A percentile compares a stretch with the other conserved stretches of the same genome.
phyloP scores from a whole-genome alignment of 306 rosid species.

The Aeschynomene evenia region DNA sequence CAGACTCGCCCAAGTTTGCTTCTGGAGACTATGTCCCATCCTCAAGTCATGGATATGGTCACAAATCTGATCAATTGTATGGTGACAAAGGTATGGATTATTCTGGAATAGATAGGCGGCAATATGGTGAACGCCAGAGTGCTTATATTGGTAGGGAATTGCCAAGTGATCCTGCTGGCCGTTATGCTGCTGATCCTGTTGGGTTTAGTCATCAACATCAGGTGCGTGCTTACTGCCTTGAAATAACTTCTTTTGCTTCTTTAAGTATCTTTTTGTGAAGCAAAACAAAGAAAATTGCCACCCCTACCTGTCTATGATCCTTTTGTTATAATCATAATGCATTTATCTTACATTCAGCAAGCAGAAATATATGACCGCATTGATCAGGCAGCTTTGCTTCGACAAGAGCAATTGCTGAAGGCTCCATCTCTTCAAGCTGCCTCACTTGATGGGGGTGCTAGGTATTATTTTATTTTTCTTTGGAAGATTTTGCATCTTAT shows the following conservation, averaged over 20 bases:
- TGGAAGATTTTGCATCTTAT: not conserved
- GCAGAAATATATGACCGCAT: conserved; percentile 80
- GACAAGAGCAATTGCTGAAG: conserved; percentile 93
- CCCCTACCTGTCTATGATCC: conserved; percentile 4
- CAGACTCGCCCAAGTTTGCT: conserved; percentile 82
- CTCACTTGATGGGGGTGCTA: conserved; percentile 81
- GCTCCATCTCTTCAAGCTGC: conserved; percentile 77
- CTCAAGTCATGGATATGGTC: conserved; percentile 78
- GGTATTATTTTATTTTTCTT: conserved; percentile 48
- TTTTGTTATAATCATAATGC: not conserved
- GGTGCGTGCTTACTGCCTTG: conserved; percentile 44
- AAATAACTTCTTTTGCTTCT: conserved; percentile 10
- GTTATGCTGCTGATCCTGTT: conserved; percentile 72
- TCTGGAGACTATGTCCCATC: conserved; percentile 76
- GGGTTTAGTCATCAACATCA: conserved; percentile 80
- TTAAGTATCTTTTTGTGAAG: not conserved
- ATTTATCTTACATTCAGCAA: conserved; percentile 43
- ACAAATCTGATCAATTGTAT: conserved; percentile 72
- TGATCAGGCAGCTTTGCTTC: conserved; percentile 80
- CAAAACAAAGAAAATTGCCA: not conserved
- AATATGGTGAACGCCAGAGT: conserved; percentile 80
- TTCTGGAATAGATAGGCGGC: conserved; percentile 79
- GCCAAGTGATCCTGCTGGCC: conserved; percentile 65
- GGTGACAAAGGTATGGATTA: conserved; percentile 84
- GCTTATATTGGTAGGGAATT: conserved; percentile 76